These are phyloP conservation scores for Ceratocystis albifundus DNA, from an alignment of 2,329 filamentous ascomycete genomes.

Conservation along the genomic window DNA sequence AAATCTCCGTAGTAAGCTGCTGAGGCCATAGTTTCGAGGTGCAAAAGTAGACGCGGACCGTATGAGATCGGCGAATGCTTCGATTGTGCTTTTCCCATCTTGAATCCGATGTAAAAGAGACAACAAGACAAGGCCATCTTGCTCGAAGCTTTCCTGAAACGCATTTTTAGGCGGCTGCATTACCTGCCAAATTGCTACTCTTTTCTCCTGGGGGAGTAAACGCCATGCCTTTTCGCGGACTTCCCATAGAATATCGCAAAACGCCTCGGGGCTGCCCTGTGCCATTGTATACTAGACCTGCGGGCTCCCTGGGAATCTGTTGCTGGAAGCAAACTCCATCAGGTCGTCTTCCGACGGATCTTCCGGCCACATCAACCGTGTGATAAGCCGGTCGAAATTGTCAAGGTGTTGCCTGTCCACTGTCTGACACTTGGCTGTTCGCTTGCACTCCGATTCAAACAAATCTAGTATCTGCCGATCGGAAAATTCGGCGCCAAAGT, in stretches of 20 bases:
- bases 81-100: not conserved
- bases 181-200: constrained; percentile 15
- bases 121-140: constrained; percentile 8
- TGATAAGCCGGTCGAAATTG: constrained; percentile 14
- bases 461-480: constrained; percentile 12
- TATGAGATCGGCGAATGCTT: constrained; percentile 15
- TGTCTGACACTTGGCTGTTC: constrained; percentile 2
- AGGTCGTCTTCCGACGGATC: constrained; percentile 3
- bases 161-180: constrained; percentile 21
- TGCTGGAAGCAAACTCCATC: constrained; percentile 15
- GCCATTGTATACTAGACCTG: constrained; percentile 18
- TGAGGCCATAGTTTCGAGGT: constrained; percentile 14
- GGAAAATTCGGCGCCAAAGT: constrained; percentile 11
- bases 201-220: constrained; percentile 5
- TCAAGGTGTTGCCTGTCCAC: constrained; percentile 13
- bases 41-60: constrained; percentile 13
- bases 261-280: constrained; percentile 4
- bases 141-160: not conserved
- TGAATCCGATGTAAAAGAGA: constrained; percentile 14
- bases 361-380: constrained; percentile 15
- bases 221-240: constrained; percentile 20
- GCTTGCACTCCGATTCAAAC: constrained; percentile 14
- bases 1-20: constrained; percentile 14
- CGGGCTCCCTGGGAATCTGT: constrained; percentile 14
- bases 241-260: constrained; percentile 20